These are phyloP conservation scores for Trichophyton mentagrophytes DNA, from an alignment of 2,329 filamentous ascomycete species.

Conservation along the genomic window DNA sequence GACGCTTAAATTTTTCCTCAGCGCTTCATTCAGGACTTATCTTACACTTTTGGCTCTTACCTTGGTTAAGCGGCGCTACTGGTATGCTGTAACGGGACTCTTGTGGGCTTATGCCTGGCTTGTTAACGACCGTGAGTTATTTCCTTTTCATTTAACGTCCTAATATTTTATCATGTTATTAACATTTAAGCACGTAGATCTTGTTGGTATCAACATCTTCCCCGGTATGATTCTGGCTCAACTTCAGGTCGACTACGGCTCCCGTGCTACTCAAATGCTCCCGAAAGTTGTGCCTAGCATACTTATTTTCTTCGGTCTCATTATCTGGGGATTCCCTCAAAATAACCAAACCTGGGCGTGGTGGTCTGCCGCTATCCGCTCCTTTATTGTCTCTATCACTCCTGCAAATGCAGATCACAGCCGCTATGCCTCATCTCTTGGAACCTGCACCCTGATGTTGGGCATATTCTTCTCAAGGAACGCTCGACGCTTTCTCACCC, in stretches of 20 bases:
- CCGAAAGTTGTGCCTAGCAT: slow-evolving; percentile 14
- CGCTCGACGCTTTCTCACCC: slow-evolving; percentile 14
- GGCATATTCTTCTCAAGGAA: slow-evolving; percentile 18
- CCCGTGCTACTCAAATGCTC: slow-evolving; percentile 14
- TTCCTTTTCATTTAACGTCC: too few relatives aligned
- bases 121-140: slow-evolving; percentile 15
- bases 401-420: slow-evolving; percentile 15
- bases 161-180: background rate
- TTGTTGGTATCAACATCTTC: slow-evolving; percentile 19
- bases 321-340: slow-evolving; percentile 18
- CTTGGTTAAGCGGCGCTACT: slow-evolving; percentile 25
- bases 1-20: slow-evolving; percentile 32
- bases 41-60: slow-evolving; percentile 31
- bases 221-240: slow-evolving; percentile 19
- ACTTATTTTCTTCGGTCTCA: slow-evolving; percentile 17
- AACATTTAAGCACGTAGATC: slow-evolving; percentile 9
- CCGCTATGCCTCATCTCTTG: slow-evolving; percentile 17
- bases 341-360: slow-evolving; percentile 15
- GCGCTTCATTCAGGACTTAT: slow-evolving; percentile 33
- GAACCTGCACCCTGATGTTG: slow-evolving; percentile 16
- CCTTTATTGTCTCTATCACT: slow-evolving; percentile 10
- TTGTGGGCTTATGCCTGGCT: slow-evolving; percentile 31
- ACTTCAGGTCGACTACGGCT: slow-evolving; percentile 17
- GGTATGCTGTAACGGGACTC: slow-evolving; percentile 24
- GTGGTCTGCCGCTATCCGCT: slow-evolving; percentile 16